Percentiles rank a stretch among this genome's conserved stretches.
phyloP scores from a whole-genome alignment of 176 grass and related monocot species.

The Echinochloa phyllopogon region DNA sequence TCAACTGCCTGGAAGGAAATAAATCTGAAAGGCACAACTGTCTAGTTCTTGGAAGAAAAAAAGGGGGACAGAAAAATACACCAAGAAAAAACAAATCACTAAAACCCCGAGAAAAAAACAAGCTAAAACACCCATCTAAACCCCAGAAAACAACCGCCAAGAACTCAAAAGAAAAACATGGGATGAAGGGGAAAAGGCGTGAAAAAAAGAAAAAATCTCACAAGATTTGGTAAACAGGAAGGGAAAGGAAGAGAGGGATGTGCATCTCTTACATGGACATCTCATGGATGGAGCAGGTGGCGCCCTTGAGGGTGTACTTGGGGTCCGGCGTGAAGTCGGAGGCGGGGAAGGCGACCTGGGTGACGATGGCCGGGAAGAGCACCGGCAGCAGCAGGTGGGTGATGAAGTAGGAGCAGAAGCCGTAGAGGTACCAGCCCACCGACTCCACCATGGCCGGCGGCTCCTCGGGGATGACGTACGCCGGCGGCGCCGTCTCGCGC shows the following conservation, averaged over 20 bases:
- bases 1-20: neutral
- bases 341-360: slow-evolving; percentile 67
- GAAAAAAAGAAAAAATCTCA: neutral
- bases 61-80: neutral
- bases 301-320: slow-evolving; percentile 56
- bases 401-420: slow-evolving; percentile 95
- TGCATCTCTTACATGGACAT: slow-evolving; percentile 75
- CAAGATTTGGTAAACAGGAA: neutral
- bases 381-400: slow-evolving; percentile 78
- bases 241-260: neutral
- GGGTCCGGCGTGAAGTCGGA: slow-evolving; percentile 58
- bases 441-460: slow-evolving; percentile 73
- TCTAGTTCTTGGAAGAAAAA: neutral
- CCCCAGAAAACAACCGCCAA: neutral
- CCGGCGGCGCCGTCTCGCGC: slow-evolving; percentile 51
- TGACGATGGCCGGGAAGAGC: slow-evolving; percentile 84
- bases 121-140: neutral
- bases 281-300: slow-evolving; percentile 65
- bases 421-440: slow-evolving; percentile 75
- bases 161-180: slow-evolving; percentile 13
- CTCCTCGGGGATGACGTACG: slow-evolving; percentile 72
- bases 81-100: neutral
- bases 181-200: neutral
- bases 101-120: neutral
- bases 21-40: neutral